phyloP scores from a whole-genome alignment of 768 basidiomycete species.

The Lactifluus pinguis region DNA sequence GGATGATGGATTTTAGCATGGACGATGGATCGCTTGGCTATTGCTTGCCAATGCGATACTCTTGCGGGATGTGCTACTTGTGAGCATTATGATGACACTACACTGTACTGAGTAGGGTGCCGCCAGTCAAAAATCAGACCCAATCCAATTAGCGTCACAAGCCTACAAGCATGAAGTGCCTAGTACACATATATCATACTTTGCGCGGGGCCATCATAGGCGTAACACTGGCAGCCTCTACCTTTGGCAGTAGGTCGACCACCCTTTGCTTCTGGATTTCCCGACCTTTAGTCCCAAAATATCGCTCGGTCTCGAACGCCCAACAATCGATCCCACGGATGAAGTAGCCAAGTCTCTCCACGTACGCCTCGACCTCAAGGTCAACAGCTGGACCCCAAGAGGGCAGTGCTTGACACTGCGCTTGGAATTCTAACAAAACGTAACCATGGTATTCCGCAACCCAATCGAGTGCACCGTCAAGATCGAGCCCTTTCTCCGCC shows the following conservation, averaged over 20 bases:
- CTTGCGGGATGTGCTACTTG: too few relatives aligned
- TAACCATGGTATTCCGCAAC: conserved; percentile 27
- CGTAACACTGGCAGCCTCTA: background rate
- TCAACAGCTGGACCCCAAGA: conserved; percentile 26
- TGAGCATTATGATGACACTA: background rate
- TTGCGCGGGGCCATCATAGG: conserved; percentile 2
- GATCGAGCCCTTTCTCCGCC: conserved; percentile 26
- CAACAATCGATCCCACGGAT: conserved; percentile 28
- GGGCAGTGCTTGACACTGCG: conserved; percentile 25
- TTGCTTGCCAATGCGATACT: too few relatives aligned
- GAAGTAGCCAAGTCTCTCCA: conserved; percentile 34
- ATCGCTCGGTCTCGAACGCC: conserved; percentile 31
- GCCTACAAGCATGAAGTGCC: background rate
- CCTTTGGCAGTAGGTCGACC: conserved; percentile 2
- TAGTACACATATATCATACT: background rate
- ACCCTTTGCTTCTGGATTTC: conserved; percentile 19
- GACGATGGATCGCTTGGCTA: too few relatives aligned
- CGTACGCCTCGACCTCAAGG: conserved; percentile 27
- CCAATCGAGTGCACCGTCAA: conserved; percentile 33
- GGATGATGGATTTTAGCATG: too few relatives aligned
- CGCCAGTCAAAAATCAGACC: background rate
- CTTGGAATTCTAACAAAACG: conserved; percentile 28
- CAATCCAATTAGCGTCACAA: background rate
- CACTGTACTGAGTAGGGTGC: background rate
- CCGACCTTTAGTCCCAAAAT: conserved; percentile 26